Percentiles rank a stretch among this genome's conserved stretches.
Evolutionary conservation across 169 alveolate species (phyloP).

Genomic region (Cryptosporidium ubiquitum): DNA sequence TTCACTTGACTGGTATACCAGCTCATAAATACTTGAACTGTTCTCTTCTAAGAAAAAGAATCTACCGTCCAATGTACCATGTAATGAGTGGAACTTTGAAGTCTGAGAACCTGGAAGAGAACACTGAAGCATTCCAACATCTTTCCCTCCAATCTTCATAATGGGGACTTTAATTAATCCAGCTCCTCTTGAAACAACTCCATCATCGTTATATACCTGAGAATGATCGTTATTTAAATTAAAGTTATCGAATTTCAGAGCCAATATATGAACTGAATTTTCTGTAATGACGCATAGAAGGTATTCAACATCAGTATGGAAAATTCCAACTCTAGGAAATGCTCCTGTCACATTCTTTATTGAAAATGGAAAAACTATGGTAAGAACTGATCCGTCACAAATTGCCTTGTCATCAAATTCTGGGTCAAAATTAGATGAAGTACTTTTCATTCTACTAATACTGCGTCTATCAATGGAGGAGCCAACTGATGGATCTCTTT

Average conservation of each 20-base stretch:
- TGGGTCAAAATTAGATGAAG: neutral
- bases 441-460: neutral
- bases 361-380: slow-evolving; percentile 40
- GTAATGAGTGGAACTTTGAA: slow-evolving; percentile 53
- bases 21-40: slow-evolving; percentile 36
- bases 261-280: slow-evolving; percentile 30
- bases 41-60: slow-evolving; percentile 39
- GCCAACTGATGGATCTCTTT: neutral
- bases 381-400: slow-evolving; percentile 21
- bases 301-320: slow-evolving; percentile 32
- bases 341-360: slow-evolving; percentile 32
- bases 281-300: slow-evolving; percentile 52
- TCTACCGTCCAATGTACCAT: slow-evolving; percentile 65
- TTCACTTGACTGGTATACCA: slow-evolving; percentile 66
- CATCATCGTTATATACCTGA: neutral
- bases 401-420: neutral
- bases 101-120: slow-evolving; percentile 42
- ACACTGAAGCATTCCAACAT: slow-evolving; percentile 35
- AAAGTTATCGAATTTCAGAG: slow-evolving; percentile 23
- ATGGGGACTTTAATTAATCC: slow-evolving; percentile 34
- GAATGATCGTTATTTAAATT: neutral
- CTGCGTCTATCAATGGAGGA: slow-evolving; percentile 4
- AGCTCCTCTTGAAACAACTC: slow-evolving; percentile 12
- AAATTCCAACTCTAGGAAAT: slow-evolving; percentile 53
- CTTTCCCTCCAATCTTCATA: slow-evolving; percentile 16